Conservation (phyloP, 2,329 filamentous ascomycete species). For the Sclerotinia spermophila region DNA sequence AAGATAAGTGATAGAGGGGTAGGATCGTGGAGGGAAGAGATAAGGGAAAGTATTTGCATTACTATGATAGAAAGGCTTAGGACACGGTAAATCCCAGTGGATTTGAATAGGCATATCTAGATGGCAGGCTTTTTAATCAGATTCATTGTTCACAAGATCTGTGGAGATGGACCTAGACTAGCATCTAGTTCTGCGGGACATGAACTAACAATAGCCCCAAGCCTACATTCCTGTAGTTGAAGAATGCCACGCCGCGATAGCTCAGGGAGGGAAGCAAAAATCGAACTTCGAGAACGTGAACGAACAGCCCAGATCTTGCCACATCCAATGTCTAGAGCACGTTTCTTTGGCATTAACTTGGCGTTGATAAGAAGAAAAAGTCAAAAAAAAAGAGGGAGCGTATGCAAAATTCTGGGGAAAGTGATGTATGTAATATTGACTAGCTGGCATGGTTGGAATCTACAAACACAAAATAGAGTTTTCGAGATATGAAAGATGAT, state of each 20-base stretch:
- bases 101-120: background rate
- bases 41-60: background rate
- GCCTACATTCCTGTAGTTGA: background rate
- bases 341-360: background rate
- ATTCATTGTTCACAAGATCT: background rate
- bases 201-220: background rate
- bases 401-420: background rate
- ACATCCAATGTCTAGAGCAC: background rate
- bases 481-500: background rate
- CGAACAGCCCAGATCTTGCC: conserved; percentile 1
- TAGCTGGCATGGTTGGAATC: background rate
- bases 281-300: background rate
- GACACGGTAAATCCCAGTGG: background rate
- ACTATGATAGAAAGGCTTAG: background rate
- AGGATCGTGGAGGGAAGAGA: background rate
- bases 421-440: conserved; percentile 9
- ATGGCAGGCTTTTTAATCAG: background rate
- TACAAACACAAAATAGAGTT: conserved; percentile 6
- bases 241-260: background rate
- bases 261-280: background rate
- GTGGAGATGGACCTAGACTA: background rate
- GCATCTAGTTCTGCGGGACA: background rate
- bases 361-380: conserved; percentile 1
- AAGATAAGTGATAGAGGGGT: background rate
- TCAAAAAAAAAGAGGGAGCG: background rate